phyloP scores from a whole-genome alignment of 23 red algal genomes.

The Chondrus crispus region DNA sequence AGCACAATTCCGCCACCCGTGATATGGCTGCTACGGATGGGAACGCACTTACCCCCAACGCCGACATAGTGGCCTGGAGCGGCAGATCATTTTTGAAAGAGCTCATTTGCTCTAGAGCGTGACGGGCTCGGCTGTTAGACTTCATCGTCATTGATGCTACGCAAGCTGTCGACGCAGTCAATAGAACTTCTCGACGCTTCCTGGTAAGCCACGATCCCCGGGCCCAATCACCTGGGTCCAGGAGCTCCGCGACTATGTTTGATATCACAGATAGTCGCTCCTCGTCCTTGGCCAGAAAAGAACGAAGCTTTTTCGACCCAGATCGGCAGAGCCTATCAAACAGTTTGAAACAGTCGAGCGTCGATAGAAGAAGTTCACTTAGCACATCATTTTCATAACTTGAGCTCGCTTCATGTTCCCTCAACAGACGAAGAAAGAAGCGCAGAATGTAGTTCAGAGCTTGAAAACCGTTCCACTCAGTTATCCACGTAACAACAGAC shows the following conservation, averaged over 20 bases:
- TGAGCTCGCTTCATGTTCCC: conserved; percentile 28
- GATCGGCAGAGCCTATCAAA: conserved; percentile 32
- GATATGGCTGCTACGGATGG: conserved; percentile 47
- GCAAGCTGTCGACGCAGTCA: conserved; percentile 45
- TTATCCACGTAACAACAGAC: conserved; percentile 51
- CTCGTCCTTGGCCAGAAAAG: neutral
- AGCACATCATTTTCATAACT: conserved; percentile 23
- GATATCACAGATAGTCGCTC: conserved; percentile 1
- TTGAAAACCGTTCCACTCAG: conserved; percentile 37
- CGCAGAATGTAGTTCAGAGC: conserved; percentile 27
- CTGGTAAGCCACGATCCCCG: conserved; percentile 33
- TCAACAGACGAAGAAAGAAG: conserved; percentile 13
- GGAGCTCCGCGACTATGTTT: conserved; percentile 15
- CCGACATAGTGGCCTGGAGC: conserved; percentile 19
- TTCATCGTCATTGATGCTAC: conserved; percentile 43
- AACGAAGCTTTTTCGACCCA: conserved; percentile 8
- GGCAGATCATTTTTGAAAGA: conserved; percentile 17
- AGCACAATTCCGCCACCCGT: conserved; percentile 29
- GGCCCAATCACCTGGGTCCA: conserved; percentile 38
- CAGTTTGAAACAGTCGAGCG: neutral
- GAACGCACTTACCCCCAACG: conserved; percentile 27
- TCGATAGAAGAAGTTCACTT: conserved; percentile 30
- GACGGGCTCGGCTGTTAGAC: neutral
- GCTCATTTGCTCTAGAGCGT: conserved; percentile 34
- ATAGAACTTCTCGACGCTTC: conserved; percentile 22